Percentiles rank a stretch among this genome's conserved stretches.
Evolutionary conservation across 2,329 filamentous ascomycete species (phyloP).

Genomic region (Claviceps humidiphila): DNA sequence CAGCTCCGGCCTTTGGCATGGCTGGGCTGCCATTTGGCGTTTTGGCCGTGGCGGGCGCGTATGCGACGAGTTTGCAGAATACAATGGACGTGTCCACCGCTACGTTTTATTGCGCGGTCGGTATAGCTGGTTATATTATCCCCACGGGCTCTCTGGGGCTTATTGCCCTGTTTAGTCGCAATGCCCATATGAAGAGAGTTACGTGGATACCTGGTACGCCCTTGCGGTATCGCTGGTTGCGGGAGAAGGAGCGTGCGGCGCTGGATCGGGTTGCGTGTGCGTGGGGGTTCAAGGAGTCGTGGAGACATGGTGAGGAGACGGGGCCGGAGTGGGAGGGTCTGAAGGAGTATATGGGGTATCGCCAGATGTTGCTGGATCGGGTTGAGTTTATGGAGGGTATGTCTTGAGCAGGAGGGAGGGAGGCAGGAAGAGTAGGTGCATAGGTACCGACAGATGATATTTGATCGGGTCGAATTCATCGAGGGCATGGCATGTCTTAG

Average conservation of each 20-base stretch:
- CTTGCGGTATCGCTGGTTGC: slow-evolving; percentile 67
- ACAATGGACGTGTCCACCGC: slow-evolving; percentile 67
- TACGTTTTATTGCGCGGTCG: slow-evolving; percentile 65
- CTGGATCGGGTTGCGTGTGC: slow-evolving; percentile 75
- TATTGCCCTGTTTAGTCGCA: slow-evolving; percentile 72
- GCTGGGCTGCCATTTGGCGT: slow-evolving; percentile 52
- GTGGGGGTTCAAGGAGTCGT: slow-evolving; percentile 80
- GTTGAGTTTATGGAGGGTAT: slow-evolving; percentile 89
- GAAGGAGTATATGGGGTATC: slow-evolving; percentile 67
- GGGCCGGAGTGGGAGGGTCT: slow-evolving; percentile 81
- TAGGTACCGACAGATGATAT: too few species aligned
- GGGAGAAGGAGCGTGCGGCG: slow-evolving; percentile 80
- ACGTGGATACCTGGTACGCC: slow-evolving; percentile 79
- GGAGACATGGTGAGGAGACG: slow-evolving; percentile 76
- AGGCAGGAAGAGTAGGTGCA: too few species aligned
- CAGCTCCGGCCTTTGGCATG: slow-evolving; percentile 44
- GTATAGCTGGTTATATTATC: slow-evolving; percentile 69
- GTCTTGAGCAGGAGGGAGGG: slow-evolving; percentile 22
- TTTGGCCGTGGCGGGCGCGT: slow-evolving; percentile 51
- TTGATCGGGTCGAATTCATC: too few species aligned
- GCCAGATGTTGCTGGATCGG: slow-evolving; percentile 82
- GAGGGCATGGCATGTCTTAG: too few species aligned
- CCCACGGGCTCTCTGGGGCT: slow-evolving; percentile 73
- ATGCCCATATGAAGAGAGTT: slow-evolving; percentile 90
- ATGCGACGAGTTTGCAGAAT: slow-evolving; percentile 34